Conservation (phyloP, 352 stramenopile genomes). For the Globisporangium canariense region DNA sequence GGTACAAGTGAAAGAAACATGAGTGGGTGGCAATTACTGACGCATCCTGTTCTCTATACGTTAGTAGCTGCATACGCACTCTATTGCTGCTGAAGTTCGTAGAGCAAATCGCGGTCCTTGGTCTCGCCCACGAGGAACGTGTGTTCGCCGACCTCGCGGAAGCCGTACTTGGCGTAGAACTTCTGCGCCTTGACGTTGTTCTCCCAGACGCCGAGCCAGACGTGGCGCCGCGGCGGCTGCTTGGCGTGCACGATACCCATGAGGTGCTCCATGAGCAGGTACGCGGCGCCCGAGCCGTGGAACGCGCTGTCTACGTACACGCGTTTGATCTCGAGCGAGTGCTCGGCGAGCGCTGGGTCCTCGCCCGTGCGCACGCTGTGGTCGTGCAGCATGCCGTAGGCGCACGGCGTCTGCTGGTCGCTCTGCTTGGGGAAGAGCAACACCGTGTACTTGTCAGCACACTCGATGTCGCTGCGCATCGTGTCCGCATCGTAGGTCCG, state of each 20-base stretch:
- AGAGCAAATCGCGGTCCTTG: slow-evolving; percentile 23
- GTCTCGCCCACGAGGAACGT: slow-evolving; percentile 20
- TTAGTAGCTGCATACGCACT: not conserved
- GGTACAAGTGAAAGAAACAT: not conserved
- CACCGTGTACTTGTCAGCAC: slow-evolving; percentile 26
- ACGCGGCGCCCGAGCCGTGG: slow-evolving; percentile 24
- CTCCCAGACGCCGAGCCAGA: slow-evolving; percentile 35
- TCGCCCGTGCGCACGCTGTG: slow-evolving; percentile 25
- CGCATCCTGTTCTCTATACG: not conserved
- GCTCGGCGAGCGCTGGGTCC: slow-evolving; percentile 8
- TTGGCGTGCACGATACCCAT: slow-evolving; percentile 24
- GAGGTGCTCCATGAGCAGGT: slow-evolving; percentile 28
- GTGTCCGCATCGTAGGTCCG: slow-evolving; percentile 17
- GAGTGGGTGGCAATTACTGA: not conserved
- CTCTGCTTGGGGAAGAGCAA: slow-evolving; percentile 19
- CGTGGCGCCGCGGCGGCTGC: slow-evolving; percentile 7
- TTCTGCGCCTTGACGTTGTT: slow-evolving; percentile 29
- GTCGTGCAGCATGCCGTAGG: slow-evolving; percentile 25
- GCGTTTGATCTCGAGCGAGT: slow-evolving; percentile 31
- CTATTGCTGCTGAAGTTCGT: slow-evolving; percentile 12
- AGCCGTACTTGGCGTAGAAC: slow-evolving; percentile 36
- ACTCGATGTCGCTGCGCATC: slow-evolving; percentile 23
- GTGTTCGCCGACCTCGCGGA: slow-evolving; percentile 28
- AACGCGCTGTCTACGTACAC: slow-evolving; percentile 29
- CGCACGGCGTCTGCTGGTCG: slow-evolving; percentile 13